Evolutionary conservation across 2,329 filamentous ascomycete genomes (phyloP).

Genomic region (Xylariaceae sp.): DNA sequence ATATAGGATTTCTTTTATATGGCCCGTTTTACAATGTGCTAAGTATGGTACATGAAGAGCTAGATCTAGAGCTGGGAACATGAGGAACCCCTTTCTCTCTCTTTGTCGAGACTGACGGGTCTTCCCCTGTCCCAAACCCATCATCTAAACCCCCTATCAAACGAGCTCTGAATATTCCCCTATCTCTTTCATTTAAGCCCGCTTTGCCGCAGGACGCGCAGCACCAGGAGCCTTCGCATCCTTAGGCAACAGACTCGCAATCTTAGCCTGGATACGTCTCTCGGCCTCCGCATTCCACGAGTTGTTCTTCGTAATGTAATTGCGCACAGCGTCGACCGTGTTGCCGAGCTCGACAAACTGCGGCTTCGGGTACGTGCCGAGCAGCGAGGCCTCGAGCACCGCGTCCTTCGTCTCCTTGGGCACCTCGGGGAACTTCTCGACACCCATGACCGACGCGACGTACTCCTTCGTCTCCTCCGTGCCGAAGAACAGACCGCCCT

Average conservation of each 20-base stretch:
- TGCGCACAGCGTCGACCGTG: conserved; percentile 30
- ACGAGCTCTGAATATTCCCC: too few relatives aligned
- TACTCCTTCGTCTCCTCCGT: conserved; percentile 31
- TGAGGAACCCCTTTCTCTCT: too few relatives aligned
- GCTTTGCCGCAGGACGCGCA: conserved; percentile 5
- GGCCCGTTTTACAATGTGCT: conserved; percentile 15
- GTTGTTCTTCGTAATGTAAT: conserved; percentile 35
- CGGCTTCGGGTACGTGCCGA: conserved; percentile 35
- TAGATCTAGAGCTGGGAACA: neutral
- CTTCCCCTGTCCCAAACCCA: too few relatives aligned
- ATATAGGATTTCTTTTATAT: conserved; percentile 17
- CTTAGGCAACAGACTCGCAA: conserved; percentile 24
- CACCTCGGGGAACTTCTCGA: conserved; percentile 16
- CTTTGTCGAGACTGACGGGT: too few relatives aligned
- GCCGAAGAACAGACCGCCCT: conserved; percentile 38
- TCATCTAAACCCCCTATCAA: too few relatives aligned
- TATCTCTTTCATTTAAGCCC: conserved; percentile 8
- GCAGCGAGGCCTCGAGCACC: conserved; percentile 35
- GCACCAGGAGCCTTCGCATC: neutral
- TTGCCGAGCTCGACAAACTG: conserved; percentile 29
- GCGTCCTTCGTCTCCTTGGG: conserved; percentile 25
- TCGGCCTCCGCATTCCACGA: conserved; percentile 28
- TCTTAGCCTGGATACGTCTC: conserved; percentile 27
- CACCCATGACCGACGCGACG: conserved; percentile 19
- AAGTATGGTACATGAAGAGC: conserved; percentile 18